A percentile compares a stretch with the other conserved stretches of the same genome.
phyloP scores from a whole-genome alignment of 371 early-diverging fungal genomes.

The Nematocida minor region DNA sequence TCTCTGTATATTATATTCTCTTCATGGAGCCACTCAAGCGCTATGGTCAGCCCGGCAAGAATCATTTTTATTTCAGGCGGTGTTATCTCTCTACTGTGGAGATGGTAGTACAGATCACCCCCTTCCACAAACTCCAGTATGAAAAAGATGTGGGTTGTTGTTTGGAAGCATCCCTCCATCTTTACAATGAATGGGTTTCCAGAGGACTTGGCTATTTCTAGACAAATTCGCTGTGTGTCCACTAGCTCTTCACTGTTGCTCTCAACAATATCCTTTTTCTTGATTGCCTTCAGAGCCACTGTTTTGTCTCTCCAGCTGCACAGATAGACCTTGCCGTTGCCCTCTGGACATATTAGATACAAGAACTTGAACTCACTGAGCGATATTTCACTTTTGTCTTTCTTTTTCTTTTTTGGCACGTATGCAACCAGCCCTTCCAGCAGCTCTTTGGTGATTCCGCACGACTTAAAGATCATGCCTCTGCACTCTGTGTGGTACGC shows the following conservation, averaged over 20 bases:
- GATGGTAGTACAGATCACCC: conserved; percentile 91
- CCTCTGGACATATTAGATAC: conserved; percentile 85
- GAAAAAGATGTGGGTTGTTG: conserved; percentile 57
- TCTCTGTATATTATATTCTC: conserved; percentile 93
- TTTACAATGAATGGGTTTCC: conserved; percentile 75
- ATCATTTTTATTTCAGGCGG: conserved; percentile 91
- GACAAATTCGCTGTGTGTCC: conserved; percentile 80
- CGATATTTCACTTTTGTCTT: conserved; percentile 45
- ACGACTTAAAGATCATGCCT: conserved; percentile 77
- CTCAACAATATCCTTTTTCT: conserved; percentile 82
- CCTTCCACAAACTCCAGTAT: conserved; percentile 67
- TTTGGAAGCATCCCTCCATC: conserved; percentile 60
- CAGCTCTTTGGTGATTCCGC: conserved; percentile 76
- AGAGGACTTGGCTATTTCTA: conserved; percentile 74
- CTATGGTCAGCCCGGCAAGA: conserved; percentile 87
- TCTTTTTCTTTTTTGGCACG: conserved; percentile 18
- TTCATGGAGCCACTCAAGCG: conserved; percentile 83
- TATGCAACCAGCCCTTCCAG: conserved; percentile 48
- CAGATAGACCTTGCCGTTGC: conserved; percentile 92
- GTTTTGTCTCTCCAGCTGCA: conserved; percentile 71
- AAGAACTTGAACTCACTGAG: conserved; percentile 80
- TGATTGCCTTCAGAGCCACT: conserved; percentile 89
- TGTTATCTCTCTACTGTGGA: conserved; percentile 84
- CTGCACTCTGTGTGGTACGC: conserved; percentile 76
- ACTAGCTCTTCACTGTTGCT: conserved; percentile 79